Base-by-base conservation (phyloP, 2,329 filamentous ascomycete genomes). In the Fusarium nodosum region DNA sequence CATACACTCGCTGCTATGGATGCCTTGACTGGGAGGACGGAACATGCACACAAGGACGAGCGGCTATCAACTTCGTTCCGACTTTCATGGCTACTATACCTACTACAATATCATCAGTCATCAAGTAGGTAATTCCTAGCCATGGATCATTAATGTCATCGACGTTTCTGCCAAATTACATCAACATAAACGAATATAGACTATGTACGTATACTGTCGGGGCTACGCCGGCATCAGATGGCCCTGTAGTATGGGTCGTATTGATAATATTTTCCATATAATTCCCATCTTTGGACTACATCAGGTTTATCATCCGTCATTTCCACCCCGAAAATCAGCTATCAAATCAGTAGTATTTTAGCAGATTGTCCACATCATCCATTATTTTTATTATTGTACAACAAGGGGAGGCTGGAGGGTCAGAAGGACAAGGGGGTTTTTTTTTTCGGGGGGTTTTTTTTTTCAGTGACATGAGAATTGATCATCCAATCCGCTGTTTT, bases 341-440 rank as follows among this genome's bases (percentile, higher is more conserved):
- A 41, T 52, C 13, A 52, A 39, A 33, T 48, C 50, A 48, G 42
- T n/a, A 52, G 42, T n/a, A 52, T 44, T 42, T 65, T 33, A 39
- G 39, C 39, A 47, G 39, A 34, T 38, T 30, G 15, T 59, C 31
- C 22, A 36, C 33, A 57, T 50, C 51, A 45, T 24, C 28, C 24
- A 39, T 30, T 51, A 5, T 20, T 16, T 10, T 28, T 20, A 22
- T 36, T 16, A 28, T 16, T 50, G 47, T 15, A 50, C 24, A 56
- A 24, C 51, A 54, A 66, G 54, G 44, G 44, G 45, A 60, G 38
- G 48, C 52, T 66, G 51, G 55, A 53, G 53, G 66, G 62, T 69
- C 66, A 70, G 54, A 66, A 69, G 67, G 66, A 51, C 67, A 70
- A 53, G n/a, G n/a, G n/a, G n/a, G 5, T 24, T 24, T 24, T 24